Evolutionary conservation across 2,329 filamentous ascomycete genomes (phyloP).

Genomic region (Calonectria hongkongensis): DNA sequence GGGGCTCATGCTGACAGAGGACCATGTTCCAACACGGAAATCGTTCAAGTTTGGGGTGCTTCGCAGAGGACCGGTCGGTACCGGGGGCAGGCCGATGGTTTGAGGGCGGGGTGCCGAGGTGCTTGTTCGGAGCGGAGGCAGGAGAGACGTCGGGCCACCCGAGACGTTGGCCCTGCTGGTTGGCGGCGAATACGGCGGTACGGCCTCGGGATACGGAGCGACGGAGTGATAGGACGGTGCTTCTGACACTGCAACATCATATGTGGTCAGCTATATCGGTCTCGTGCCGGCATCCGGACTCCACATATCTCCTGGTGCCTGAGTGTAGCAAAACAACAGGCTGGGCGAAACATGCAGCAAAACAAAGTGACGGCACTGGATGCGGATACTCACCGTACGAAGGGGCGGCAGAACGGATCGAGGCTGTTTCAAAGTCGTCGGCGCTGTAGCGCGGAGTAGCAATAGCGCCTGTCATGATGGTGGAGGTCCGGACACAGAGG

Average conservation of each 20-base stretch:
- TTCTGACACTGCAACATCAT: conserved; percentile 71
- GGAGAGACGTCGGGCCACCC: conserved; percentile 44
- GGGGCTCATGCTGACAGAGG: conserved; percentile 72
- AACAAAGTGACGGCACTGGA: background rate
- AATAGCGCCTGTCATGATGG: conserved; percentile 58
- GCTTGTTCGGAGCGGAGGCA: conserved; percentile 48
- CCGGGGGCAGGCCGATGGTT: conserved; percentile 70
- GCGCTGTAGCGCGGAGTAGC: conserved; percentile 60
- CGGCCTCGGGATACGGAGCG: conserved; percentile 66
- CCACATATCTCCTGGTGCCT: conserved; percentile 23
- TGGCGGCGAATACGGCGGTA: conserved; percentile 71
- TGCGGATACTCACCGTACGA: conserved; percentile 74
- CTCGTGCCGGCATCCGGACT: conserved; percentile 43
- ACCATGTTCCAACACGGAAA: conserved; percentile 77
- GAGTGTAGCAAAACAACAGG: conserved; percentile 32
- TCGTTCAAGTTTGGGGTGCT: conserved; percentile 67
- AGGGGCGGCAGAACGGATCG: conserved; percentile 80
- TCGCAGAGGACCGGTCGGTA: conserved; percentile 64
- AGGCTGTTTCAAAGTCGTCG: conserved; percentile 80
- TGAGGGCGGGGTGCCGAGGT: conserved; percentile 56
- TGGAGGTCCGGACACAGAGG: conserved; percentile 37
- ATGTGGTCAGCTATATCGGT: conserved; percentile 46
- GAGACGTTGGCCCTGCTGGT: conserved; percentile 42
- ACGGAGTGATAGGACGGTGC: conserved; percentile 79
- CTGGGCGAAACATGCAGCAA: conserved; percentile 24